These are phyloP conservation scores for Yarrowia sp. DNA, from an alignment of 805 yeast genomes.

Conservation along the genomic window DNA sequence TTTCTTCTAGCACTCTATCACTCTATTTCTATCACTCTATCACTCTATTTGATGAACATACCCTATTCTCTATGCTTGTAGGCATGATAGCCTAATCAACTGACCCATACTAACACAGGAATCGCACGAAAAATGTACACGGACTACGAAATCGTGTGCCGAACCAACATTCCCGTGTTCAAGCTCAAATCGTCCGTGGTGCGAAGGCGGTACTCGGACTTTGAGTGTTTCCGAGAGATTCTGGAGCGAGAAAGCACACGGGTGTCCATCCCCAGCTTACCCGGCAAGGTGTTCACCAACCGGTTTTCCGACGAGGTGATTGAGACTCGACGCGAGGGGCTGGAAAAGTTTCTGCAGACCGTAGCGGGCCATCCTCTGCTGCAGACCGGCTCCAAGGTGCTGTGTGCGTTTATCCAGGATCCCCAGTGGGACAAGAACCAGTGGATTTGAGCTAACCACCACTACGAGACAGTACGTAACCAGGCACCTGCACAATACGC, in stretches of 20 bases:
- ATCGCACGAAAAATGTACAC: slow-evolving; percentile 67
- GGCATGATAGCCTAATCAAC: no score
- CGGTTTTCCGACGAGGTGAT: slow-evolving; percentile 79
- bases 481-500: no score
- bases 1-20: no score
- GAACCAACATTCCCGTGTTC: slow-evolving; percentile 90
- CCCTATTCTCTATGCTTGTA: no score
- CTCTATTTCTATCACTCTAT: no score
- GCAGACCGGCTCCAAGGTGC: slow-evolving; percentile 77
- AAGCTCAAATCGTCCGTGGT: slow-evolving; percentile 60
- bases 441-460: neutral
- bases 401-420: slow-evolving; percentile 82
- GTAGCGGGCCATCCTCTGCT: slow-evolving; percentile 92
- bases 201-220: slow-evolving; percentile 85
- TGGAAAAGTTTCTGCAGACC: slow-evolving; percentile 67
- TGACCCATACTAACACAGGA: slow-evolving; percentile 31
- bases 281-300: slow-evolving; percentile 80
- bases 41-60: no score
- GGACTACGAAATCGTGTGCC: slow-evolving; percentile 85
- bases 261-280: slow-evolving; percentile 81
- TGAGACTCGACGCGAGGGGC: slow-evolving; percentile 76
- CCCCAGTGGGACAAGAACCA: slow-evolving; percentile 63
- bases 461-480: neutral
- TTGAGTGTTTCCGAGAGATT: slow-evolving; percentile 72
- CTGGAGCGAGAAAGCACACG: slow-evolving; percentile 72